Base-by-base conservation (phyloP, 2,329 filamentous ascomycete genomes). In the Aureobasidium melanogenum region DNA sequence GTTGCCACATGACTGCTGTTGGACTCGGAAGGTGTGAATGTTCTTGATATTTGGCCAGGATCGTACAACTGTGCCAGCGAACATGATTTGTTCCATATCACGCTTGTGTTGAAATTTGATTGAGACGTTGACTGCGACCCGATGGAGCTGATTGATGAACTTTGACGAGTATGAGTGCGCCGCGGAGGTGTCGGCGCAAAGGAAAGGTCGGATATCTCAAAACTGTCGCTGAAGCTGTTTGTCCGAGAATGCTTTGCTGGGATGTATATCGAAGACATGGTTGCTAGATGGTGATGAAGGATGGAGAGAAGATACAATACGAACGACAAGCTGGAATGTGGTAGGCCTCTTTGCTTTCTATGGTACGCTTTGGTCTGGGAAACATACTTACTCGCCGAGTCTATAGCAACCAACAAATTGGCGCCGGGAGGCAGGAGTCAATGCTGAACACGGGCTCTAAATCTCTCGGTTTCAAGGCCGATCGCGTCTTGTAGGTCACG, bases 321-420 rank as follows among this genome's bases (percentile, higher is more conserved):
- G 34, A 19, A 26, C 7, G 30, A 47, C n/a, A 30, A 58, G 22
- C 9, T 38, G 10, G 28, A 12, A 46, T 10, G 36, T 54, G 15
- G 32, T 52, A 39, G 22, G 36, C 17, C 36, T 52, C n/a, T 28
- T 22, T 7, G 6, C 14, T 34, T 46, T 47, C 30, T 19, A 38
- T 58, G 38, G 39, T 44, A 58, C 54, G 54, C 41, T 46, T 34
- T 44, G 30, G 19, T 38, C 17, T 26, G 54, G 39, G 54, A 46
- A 46, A 38, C 41, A 47, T 22, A 47, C 41, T 58, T 58, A 58
- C 54, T 58, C 54, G 54, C 41, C 41, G 47, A 47, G 39, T 26
- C 54, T 58, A 58, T 58, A 58, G 54, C 54, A 58, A 58, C 54
- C 54, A 58, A n/a, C 17, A 47, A 47, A 5, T 47, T 58, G 43